These are phyloP conservation scores for Wilcoxina mikolae DNA, from an alignment of 495 filamentous ascomycete species.

Conservation along the genomic window DNA sequence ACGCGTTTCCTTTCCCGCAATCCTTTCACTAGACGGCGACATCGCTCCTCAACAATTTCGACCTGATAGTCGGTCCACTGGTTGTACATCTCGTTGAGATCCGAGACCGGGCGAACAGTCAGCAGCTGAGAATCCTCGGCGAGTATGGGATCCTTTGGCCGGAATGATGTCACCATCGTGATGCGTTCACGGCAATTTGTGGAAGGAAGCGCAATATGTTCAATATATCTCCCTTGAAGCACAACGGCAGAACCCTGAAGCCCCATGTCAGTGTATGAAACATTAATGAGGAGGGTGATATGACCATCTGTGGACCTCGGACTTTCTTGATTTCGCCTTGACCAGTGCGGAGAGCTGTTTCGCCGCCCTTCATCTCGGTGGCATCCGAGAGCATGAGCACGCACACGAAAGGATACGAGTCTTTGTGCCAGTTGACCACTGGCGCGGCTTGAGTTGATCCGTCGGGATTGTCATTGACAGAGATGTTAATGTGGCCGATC, in stretches of 20 bases:
- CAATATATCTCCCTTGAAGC: slow-evolving; percentile 58
- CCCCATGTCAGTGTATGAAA: background rate
- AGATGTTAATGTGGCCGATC: slow-evolving; percentile 59
- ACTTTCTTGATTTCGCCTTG: slow-evolving; percentile 51
- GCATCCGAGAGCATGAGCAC: slow-evolving; percentile 64
- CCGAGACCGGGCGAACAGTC: slow-evolving; percentile 50
- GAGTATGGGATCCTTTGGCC: slow-evolving; percentile 42
- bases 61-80: slow-evolving; percentile 57
- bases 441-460: slow-evolving; percentile 23
- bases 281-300: slow-evolving; percentile 3
- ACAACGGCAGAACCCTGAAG: slow-evolving; percentile 50
- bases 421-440: slow-evolving; percentile 58
- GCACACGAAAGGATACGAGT: slow-evolving; percentile 65
- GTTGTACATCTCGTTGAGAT: slow-evolving; percentile 53
- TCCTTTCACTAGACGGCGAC: slow-evolving; percentile 33
- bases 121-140: slow-evolving; percentile 53
- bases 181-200: slow-evolving; percentile 52
- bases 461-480: slow-evolving; percentile 42
- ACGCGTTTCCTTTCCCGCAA: slow-evolving; percentile 36
- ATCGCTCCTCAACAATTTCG: slow-evolving; percentile 50
- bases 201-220: slow-evolving; percentile 51
- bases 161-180: slow-evolving; percentile 59
- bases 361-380: slow-evolving; percentile 54
- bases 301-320: slow-evolving; percentile 49
- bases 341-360: slow-evolving; percentile 50